A percentile compares a stretch with the other conserved stretches of the same genome.
Conservation (phyloP, 768 basidiomycete genomes). For the Hydnomerulius pinastri region DNA sequence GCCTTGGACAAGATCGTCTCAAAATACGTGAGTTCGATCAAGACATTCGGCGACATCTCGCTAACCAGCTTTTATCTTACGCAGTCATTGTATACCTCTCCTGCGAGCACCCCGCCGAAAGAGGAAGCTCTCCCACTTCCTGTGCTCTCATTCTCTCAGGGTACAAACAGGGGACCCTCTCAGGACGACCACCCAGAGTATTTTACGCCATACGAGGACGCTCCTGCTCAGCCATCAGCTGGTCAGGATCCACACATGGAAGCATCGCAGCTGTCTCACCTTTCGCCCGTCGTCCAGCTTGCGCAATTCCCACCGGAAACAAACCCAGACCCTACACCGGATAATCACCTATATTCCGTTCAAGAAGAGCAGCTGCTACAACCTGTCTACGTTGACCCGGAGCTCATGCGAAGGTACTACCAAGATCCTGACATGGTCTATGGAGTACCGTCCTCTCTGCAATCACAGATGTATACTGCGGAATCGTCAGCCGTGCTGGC, state of each 20-base stretch:
- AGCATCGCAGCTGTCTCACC: constrained; percentile 18
- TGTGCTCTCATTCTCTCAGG: constrained; percentile 27
- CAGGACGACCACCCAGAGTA: constrained; percentile 28
- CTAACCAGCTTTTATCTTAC: constrained; percentile 6
- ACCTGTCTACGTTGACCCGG: constrained; percentile 22
- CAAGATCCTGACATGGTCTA: constrained; percentile 17
- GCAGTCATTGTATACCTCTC: constrained; percentile 52
- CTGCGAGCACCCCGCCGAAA: constrained; percentile 25
- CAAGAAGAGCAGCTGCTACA: constrained; percentile 26
- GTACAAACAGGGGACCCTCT: constrained; percentile 2
- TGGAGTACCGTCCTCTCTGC: constrained; percentile 10
- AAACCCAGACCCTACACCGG: constrained; percentile 13
- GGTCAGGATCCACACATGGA: constrained; percentile 17
- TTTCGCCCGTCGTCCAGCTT: constrained; percentile 20
- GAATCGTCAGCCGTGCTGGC: constrained; percentile 12
- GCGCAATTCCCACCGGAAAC: constrained; percentile 18
- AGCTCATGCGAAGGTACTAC: constrained; percentile 25
- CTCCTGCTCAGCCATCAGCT: constrained; percentile 4
- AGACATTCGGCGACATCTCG: neutral
- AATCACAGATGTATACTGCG: constrained; percentile 20
- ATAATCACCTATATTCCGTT: constrained; percentile 13
- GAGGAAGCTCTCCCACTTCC: constrained; percentile 31
- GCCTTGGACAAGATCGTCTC: constrained; percentile 79
- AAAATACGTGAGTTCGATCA: constrained; percentile 69
- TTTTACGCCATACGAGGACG: constrained; percentile 6